Base-by-base conservation (phyloP, 495 filamentous ascomycete genomes). In the Darksidea phi region DNA sequence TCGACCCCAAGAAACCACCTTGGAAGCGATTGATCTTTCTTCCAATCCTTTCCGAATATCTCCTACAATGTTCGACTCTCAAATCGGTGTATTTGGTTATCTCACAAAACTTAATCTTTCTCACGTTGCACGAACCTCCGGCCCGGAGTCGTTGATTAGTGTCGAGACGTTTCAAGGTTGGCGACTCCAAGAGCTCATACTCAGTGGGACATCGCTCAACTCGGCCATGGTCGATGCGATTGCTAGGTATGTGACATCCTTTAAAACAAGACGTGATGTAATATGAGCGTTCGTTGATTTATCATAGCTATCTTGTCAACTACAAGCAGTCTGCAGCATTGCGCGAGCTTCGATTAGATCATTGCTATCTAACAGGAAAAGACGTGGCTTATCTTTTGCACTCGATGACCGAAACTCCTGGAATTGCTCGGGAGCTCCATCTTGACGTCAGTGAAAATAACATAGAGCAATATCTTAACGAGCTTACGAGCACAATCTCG, bases 401-500 rank as follows among this genome's bases (percentile, higher is more conserved):
- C 64, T 86, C 89, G 7, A 88, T 97, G 82, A 74, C 77, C 23
- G 66, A 72, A 47, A 37, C 21, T 1, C 69, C 74, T 17, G 84
- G 81, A 1, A 69, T 74, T 34, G 73, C 82, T 34, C 84, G 88
- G 21, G 80, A 87, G 25, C 74, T 96, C 41, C 87, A 95, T 68
- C 76, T 97, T 78, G 76, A 86, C 59, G 80, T 96, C 54, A 95
- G 84, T 66, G 86, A 88, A 50, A 98, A 96, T 72, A 82, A 84
- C 7, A 80, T 97, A 24, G 88, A 91, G 63, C 81, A 81, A 66
- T 81, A 86, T 42, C 88, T 89, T 46, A 81, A 84, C 2, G 73
- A 82, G 56, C 78, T 98, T 26, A 84, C 87, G 37, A 79, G 84
- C 34, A 86, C 86, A 20, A 87, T 96, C 57, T 77, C 78, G 8